Percentiles rank a stretch among this genome's conserved stretches.
These are phyloP conservation scores for Globisporangium abappressorium DNA, from an alignment of 352 stramenopile species.

Conservation along the genomic window DNA sequence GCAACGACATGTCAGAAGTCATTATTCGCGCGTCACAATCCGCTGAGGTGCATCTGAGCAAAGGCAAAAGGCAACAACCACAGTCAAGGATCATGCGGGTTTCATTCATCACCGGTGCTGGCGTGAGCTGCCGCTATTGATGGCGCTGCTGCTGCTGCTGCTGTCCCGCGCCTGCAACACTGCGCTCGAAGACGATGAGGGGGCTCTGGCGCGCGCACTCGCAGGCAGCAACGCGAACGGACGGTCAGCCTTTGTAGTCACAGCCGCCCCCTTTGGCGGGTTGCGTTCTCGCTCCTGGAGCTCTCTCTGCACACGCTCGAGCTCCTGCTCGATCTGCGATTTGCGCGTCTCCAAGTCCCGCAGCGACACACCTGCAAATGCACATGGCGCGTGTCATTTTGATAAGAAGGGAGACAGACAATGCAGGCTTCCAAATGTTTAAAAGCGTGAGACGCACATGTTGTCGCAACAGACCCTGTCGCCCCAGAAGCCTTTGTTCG, in stretches of 20 bases:
- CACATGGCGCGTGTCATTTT: neutral
- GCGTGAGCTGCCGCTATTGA: neutral
- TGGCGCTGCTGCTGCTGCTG: neutral
- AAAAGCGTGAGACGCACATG: constrained; percentile 24
- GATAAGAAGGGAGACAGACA: neutral
- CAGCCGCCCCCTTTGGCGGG: neutral
- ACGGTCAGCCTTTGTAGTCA: neutral
- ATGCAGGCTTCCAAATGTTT: neutral
- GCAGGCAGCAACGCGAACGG: constrained; percentile 17
- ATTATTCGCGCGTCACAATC: constrained; percentile 4
- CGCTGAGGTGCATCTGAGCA: neutral
- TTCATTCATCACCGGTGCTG: constrained; percentile 9
- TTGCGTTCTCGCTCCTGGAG: constrained; percentile 14
- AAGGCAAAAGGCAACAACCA: neutral
- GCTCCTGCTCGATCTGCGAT: constrained; percentile 36
- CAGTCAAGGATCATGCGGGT: neutral
- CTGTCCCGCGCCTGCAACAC: neutral
- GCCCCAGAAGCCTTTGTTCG: neutral
- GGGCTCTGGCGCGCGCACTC: constrained; percentile 6
- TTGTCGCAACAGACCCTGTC: constrained; percentile 31
- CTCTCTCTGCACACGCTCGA: constrained; percentile 20
- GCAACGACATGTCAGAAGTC: constrained; percentile 1
- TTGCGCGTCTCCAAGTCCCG: constrained; percentile 56
- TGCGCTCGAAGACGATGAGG: neutral
- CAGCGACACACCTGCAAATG: constrained; percentile 36